Conservation (phyloP, 129 eudicot genomes). For the Rutidosis leptorrhynchoides region DNA sequence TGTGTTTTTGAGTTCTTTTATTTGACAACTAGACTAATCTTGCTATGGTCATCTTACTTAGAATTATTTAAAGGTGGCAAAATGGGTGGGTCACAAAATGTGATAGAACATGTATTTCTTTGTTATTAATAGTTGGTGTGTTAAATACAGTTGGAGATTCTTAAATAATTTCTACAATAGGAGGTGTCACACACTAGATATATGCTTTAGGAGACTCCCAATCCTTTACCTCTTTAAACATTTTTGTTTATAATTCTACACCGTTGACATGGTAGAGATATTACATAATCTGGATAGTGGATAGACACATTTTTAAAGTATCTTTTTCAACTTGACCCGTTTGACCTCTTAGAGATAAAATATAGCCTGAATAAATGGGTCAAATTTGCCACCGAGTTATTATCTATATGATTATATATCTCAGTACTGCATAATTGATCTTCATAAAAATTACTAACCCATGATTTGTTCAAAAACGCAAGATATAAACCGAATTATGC, state of each 20-base stretch:
- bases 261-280: background rate
- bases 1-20: background rate
- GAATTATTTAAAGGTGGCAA: background rate
- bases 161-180: background rate
- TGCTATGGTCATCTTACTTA: background rate
- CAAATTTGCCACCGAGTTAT: background rate
- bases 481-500: background rate
- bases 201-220: background rate
- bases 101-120: background rate
- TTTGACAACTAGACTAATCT: conserved; percentile 11
- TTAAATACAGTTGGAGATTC: background rate
- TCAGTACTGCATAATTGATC: background rate
- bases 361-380: background rate
- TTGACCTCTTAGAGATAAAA: background rate
- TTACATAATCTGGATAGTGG: background rate
- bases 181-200: background rate
- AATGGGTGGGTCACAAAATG: background rate
- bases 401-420: background rate
- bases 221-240: background rate
- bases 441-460: background rate
- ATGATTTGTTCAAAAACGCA: background rate
- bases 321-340: background rate
- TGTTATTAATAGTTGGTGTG: background rate
- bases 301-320: background rate
- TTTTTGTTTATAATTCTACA: background rate